phyloP scores from a whole-genome alignment of 192 early-diverging fungal species.

The Coemansia sp. region DNA sequence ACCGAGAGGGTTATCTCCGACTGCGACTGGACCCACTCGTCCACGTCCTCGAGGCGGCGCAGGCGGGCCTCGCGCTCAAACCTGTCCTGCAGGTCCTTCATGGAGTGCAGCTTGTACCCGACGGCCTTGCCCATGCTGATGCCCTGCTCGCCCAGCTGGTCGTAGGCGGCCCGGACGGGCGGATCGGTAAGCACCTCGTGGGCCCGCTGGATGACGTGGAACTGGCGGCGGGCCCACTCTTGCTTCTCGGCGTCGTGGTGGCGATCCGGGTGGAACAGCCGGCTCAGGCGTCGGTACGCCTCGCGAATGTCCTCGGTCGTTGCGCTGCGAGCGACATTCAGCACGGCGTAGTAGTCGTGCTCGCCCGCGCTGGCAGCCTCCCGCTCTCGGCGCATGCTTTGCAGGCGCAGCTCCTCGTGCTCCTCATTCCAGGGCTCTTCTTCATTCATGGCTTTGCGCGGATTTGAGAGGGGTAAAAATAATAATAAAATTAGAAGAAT shows the following conservation, averaged over 20 bases:
- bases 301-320: constrained; percentile 65
- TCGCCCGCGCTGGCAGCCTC: background rate
- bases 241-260: constrained; percentile 64
- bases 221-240: constrained; percentile 71
- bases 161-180: constrained; percentile 82
- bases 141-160: constrained; percentile 92
- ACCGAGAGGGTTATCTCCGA: constrained; percentile 23
- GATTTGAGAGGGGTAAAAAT: background rate
- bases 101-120: constrained; percentile 68
- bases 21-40: constrained; percentile 66
- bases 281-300: constrained; percentile 72
- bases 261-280: constrained; percentile 82
- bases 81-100: constrained; percentile 68
- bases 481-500: background rate
- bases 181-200: constrained; percentile 86
- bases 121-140: constrained; percentile 64
- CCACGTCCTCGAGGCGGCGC: constrained; percentile 65
- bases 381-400: constrained; percentile 29
- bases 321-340: constrained; percentile 71
- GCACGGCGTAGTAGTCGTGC: constrained; percentile 66
- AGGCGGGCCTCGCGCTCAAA: constrained; percentile 66
- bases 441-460: constrained; percentile 12
- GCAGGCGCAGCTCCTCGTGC: constrained; percentile 35
- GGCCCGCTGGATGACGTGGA: constrained; percentile 76
- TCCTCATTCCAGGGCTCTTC: constrained; percentile 27